phyloP scores from a whole-genome alignment of 805 yeast genomes.

The Lipomyces mesembrius region DNA sequence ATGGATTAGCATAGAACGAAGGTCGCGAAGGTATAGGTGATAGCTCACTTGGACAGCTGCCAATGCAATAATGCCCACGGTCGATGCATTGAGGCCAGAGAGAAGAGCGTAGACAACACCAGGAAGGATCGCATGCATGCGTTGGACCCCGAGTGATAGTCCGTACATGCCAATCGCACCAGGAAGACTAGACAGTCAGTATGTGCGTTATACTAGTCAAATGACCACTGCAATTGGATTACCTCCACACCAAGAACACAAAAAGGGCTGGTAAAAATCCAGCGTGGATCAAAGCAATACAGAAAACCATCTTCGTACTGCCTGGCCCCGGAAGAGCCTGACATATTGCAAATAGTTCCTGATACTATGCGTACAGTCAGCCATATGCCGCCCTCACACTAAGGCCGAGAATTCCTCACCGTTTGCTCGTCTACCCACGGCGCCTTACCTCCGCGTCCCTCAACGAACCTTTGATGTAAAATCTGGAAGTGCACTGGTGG shows the following conservation, averaged over 20 bases:
- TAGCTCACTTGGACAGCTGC: conserved; percentile 8
- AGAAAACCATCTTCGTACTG: conserved; percentile 9
- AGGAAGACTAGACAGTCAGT: conserved; percentile 10
- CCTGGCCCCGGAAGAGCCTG: conserved; percentile 14
- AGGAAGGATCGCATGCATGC: conserved; percentile 2
- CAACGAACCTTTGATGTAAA: neutral
- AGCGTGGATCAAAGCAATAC: conserved; percentile 1
- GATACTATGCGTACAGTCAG: neutral
- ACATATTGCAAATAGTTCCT: conserved; percentile 13
- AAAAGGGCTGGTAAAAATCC: conserved; percentile 2
- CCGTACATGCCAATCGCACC: conserved; percentile 16
- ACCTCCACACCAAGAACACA: conserved; percentile 11
- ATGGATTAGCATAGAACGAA: neutral
- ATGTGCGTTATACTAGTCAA: neutral
- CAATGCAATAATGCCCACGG: conserved; percentile 20
- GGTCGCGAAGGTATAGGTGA: neutral
- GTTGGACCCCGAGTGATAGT: conserved; percentile 7
- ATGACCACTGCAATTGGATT: neutral
- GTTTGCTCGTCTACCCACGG: conserved; percentile 15
- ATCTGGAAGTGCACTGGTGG: conserved; percentile 16
- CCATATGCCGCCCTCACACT: neutral
- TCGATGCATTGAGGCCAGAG: conserved; percentile 16
- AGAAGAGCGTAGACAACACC: conserved; percentile 12
- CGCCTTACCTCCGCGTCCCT: neutral
- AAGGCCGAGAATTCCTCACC: neutral